Evolutionary conservation across 768 basidiomycete species (phyloP).

Genomic region (Mrakia gelida): DNA sequence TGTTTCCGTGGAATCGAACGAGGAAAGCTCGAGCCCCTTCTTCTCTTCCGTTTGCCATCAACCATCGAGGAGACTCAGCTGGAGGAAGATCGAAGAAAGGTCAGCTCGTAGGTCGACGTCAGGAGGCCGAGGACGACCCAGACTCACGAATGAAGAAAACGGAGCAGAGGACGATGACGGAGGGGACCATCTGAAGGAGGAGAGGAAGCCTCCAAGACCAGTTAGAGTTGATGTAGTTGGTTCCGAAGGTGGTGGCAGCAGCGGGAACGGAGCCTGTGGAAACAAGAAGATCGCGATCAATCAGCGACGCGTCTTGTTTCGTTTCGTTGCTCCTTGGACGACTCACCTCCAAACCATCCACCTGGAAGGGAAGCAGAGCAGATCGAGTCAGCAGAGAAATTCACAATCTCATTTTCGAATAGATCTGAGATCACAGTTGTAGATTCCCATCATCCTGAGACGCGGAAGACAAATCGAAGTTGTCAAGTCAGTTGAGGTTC

Average conservation of each 20-base stretch:
- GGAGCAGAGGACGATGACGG: background rate
- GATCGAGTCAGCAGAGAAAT: too few species aligned
- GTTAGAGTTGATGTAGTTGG: conserved; percentile 11
- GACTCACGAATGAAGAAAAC: conserved; percentile 22
- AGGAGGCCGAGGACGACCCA: background rate
- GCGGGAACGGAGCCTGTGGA: too few species aligned
- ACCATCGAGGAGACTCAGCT: conserved; percentile 26
- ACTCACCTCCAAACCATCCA: background rate
- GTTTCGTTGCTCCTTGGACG: too few species aligned
- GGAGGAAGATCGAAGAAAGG: too few species aligned
- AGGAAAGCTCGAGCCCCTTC: conserved; percentile 53
- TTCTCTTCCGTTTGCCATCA: conserved; percentile 48
- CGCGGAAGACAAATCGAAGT: too few species aligned
- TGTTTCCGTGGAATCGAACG: conserved; percentile 51
- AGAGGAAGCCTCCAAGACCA: conserved; percentile 55
- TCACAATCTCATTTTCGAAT: too few species aligned
- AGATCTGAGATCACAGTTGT: background rate
- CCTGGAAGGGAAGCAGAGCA: too few species aligned
- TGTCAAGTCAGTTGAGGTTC: background rate
- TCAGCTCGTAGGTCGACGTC: background rate
- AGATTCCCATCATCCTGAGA: background rate
- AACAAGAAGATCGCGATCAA: too few species aligned
- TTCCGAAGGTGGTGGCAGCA: background rate
- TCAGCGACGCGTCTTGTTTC: too few species aligned
- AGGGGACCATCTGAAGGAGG: conserved; percentile 27